Evolutionary conservation across 768 basidiomycete species (phyloP).

Genomic region (Leccinum boreale): DNA sequence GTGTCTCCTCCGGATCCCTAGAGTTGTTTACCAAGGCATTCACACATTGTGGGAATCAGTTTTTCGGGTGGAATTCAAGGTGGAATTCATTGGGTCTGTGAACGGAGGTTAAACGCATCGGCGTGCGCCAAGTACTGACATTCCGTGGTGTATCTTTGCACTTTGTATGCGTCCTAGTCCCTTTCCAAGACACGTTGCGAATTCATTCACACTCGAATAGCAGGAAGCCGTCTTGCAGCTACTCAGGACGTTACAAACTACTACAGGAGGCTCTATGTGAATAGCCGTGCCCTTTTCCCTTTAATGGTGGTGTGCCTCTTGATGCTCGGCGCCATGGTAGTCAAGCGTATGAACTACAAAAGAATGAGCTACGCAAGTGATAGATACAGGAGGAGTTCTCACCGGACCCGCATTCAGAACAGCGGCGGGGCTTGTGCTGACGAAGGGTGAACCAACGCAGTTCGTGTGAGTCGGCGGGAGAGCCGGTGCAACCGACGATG

Average conservation of each 20-base stretch:
- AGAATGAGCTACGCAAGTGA: slow-evolving; percentile 4
- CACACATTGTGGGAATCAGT: neutral
- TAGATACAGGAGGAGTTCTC: slow-evolving; percentile 26
- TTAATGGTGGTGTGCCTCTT: slow-evolving; percentile 46
- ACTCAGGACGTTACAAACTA: slow-evolving; percentile 12
- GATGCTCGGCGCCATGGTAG: slow-evolving; percentile 58
- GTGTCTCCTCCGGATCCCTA: too few relatives aligned
- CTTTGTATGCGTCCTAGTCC: neutral
- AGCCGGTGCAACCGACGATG: slow-evolving; percentile 91
- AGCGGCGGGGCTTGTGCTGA: slow-evolving; percentile 69
- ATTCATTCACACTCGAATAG: neutral
- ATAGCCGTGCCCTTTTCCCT: slow-evolving; percentile 4
- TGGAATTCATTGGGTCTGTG: neutral
- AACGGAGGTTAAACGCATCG: neutral
- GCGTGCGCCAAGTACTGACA: neutral
- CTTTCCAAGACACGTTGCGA: neutral
- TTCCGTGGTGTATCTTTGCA: neutral
- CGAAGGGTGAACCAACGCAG: slow-evolving; percentile 77
- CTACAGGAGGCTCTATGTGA: slow-evolving; percentile 14
- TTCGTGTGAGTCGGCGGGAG: slow-evolving; percentile 94
- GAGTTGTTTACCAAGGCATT: too few relatives aligned
- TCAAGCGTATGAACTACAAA: slow-evolving; percentile 69
- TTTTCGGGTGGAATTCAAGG: too few relatives aligned
- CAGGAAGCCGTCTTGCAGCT: neutral
- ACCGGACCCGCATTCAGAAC: slow-evolving; percentile 95